phyloP scores from a whole-genome alignment of 495 filamentous ascomycete genomes.

The Xylaria flabelliformis region DNA sequence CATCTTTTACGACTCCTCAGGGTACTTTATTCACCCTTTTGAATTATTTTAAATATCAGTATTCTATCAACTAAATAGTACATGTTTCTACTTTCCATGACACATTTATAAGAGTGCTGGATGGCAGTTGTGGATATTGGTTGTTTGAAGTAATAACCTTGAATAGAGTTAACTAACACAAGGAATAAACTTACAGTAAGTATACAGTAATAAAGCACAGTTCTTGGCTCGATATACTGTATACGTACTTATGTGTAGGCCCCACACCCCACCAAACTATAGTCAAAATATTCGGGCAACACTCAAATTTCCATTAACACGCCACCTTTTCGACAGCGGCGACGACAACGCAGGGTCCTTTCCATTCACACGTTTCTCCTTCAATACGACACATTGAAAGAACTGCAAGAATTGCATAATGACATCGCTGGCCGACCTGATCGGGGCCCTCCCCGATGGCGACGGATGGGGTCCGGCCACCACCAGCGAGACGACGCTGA shows the following conservation, averaged over 20 bases:
- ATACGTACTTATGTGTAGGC: neutral
- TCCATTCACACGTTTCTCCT: neutral
- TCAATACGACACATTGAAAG: neutral
- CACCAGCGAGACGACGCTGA: slow-evolving; percentile 80
- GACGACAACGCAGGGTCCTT: slow-evolving; percentile 28
- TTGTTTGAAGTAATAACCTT: too few relatives aligned
- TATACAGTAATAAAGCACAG: neutral
- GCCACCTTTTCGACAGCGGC: slow-evolving; percentile 35
- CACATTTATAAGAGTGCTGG: too few relatives aligned
- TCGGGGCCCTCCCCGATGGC: slow-evolving; percentile 62
- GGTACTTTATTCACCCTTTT: too few relatives aligned
- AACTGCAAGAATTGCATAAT: slow-evolving; percentile 34
- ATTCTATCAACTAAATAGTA: too few relatives aligned
- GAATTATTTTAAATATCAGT: too few relatives aligned
- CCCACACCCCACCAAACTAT: slow-evolving; percentile 33
- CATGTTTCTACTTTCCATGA: too few relatives aligned
- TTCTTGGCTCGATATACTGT: neutral
- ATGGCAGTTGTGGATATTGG: too few relatives aligned
- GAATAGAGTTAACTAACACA: too few relatives aligned
- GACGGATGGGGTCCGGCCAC: slow-evolving; percentile 88
- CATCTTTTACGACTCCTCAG: too few relatives aligned
- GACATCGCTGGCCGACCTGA: slow-evolving; percentile 58
- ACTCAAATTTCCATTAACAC: slow-evolving; percentile 28
- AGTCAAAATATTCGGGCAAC: slow-evolving; percentile 32
- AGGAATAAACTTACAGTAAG: neutral